Evolutionary conservation across 2,329 filamentous ascomycete species (phyloP).

Genomic region (Monilinia aucupariae): DNA sequence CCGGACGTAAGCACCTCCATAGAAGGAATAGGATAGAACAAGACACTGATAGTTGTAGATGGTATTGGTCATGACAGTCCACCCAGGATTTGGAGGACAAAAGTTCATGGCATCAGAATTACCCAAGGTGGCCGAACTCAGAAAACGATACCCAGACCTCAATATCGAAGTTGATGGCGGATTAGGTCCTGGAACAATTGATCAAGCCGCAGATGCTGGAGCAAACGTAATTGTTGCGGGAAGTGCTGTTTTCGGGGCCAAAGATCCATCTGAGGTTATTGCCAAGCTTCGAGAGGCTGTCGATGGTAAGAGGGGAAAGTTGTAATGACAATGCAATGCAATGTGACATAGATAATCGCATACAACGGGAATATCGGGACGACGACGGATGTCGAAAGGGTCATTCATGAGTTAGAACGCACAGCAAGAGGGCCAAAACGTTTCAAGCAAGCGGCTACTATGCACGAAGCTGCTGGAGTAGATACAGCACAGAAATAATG

Average conservation of each 20-base stretch:
- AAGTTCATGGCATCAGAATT: slow-evolving; percentile 97
- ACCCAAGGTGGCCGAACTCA: slow-evolving; percentile 82
- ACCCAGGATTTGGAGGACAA: slow-evolving; percentile 95
- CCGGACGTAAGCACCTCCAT: slow-evolving; percentile 71
- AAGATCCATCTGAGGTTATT: slow-evolving; percentile 84
- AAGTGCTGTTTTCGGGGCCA: slow-evolving; percentile 89
- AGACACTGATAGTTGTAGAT: slow-evolving; percentile 54
- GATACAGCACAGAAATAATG: too few species aligned
- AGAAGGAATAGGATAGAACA: background rate
- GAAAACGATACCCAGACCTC: slow-evolving; percentile 78
- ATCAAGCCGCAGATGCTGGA: slow-evolving; percentile 88
- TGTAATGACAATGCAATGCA: slow-evolving; percentile 16
- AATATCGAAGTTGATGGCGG: slow-evolving; percentile 98
- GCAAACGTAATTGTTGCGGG: slow-evolving; percentile 98
- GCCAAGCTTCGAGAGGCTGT: slow-evolving; percentile 73
- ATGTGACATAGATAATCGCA: background rate
- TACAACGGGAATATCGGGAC: background rate
- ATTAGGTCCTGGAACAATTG: slow-evolving; percentile 80
- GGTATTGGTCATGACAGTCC: slow-evolving; percentile 97
- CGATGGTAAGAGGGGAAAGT: slow-evolving; percentile 47
- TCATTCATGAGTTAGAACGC: background rate
- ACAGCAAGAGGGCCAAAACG: background rate
- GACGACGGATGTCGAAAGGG: background rate
- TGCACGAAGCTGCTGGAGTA: background rate
- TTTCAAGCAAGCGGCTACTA: background rate